Evolutionary conservation across 2,329 filamentous ascomycete genomes (phyloP).

Genomic region (Ophiosphaerella narmari): DNA sequence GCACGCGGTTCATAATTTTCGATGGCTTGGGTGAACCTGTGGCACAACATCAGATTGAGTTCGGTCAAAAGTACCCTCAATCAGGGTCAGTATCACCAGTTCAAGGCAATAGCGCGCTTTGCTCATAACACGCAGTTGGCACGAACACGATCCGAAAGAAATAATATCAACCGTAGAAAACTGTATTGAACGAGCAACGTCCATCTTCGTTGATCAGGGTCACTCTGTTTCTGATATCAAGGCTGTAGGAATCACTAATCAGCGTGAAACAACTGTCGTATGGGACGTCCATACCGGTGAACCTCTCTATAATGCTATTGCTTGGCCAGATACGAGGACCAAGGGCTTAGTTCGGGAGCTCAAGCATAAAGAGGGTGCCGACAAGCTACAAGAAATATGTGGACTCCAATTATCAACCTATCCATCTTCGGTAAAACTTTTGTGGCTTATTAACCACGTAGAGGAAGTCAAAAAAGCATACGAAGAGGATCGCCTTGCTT

Average conservation of each 20-base stretch:
- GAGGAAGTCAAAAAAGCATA: conserved; percentile 73
- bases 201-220: conserved; percentile 72
- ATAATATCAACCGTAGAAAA: conserved; percentile 74
- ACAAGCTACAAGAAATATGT: conserved; percentile 71
- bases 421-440: conserved; percentile 81
- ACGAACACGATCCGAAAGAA: conserved; percentile 83
- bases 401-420: conserved; percentile 88
- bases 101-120: neutral
- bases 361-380: conserved; percentile 68
- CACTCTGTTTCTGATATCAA: conserved; percentile 71
- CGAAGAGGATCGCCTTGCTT: conserved; percentile 74
- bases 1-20: conserved; percentile 88
- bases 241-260: conserved; percentile 84
- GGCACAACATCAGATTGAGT: conserved; percentile 84
- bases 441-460: conserved; percentile 79
- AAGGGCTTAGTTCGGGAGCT: conserved; percentile 76
- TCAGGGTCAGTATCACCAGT: conserved; percentile 68
- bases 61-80: conserved; percentile 80
- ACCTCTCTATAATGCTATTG: conserved; percentile 81
- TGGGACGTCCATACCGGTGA: conserved; percentile 84
- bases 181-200: conserved; percentile 78
- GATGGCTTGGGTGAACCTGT: conserved; percentile 77
- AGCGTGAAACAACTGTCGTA: conserved; percentile 84
- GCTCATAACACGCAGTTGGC: conserved; percentile 65
- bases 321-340: conserved; percentile 85